Conservation (phyloP, 108 stramenopile genomes). For the Cylindrotheca closterium region DNA sequence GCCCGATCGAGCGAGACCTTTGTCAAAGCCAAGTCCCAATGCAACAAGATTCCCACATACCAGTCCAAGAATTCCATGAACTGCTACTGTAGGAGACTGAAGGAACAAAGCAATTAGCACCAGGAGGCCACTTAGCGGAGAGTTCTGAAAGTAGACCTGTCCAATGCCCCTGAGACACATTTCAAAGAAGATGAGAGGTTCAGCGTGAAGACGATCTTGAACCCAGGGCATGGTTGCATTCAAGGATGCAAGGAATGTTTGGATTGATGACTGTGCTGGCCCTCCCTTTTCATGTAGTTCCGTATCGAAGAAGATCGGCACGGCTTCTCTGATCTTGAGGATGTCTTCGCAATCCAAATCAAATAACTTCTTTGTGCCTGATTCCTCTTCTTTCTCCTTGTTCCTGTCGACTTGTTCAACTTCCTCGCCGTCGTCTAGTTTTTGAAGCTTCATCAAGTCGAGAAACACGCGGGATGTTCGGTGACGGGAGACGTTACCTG, state of each 20-base stretch:
- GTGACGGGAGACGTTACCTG: too few species aligned
- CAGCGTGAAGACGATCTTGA: background rate
- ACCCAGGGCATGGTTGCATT: slow-evolving; percentile 9
- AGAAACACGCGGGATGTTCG: too few species aligned
- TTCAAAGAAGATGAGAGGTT: slow-evolving; percentile 19
- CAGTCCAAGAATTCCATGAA: slow-evolving; percentile 36
- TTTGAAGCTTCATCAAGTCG: too few species aligned
- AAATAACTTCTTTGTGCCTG: background rate
- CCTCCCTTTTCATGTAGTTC: background rate
- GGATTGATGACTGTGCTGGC: background rate
- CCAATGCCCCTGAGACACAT: slow-evolving; percentile 29
- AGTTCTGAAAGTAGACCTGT: slow-evolving; percentile 42
- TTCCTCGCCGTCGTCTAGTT: too few species aligned
- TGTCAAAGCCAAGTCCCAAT: slow-evolving; percentile 34
- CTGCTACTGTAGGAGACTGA: slow-evolving; percentile 33
- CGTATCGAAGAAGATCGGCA: slow-evolving; percentile 6
- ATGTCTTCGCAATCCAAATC: background rate
- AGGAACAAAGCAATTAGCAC: slow-evolving; percentile 34
- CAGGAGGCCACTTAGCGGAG: slow-evolving; percentile 34
- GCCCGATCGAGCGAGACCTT: slow-evolving; percentile 23
- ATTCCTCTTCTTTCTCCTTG: too few species aligned
- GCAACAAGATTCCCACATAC: slow-evolving; percentile 26
- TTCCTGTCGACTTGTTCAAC: too few species aligned
- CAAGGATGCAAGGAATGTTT: background rate
- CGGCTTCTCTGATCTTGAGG: background rate